A percentile compares a stretch with the other conserved stretches of the same genome.
These are phyloP conservation scores for Beauveria varroae DNA, from an alignment of 2,329 filamentous ascomycete genomes.

Conservation along the genomic window DNA sequence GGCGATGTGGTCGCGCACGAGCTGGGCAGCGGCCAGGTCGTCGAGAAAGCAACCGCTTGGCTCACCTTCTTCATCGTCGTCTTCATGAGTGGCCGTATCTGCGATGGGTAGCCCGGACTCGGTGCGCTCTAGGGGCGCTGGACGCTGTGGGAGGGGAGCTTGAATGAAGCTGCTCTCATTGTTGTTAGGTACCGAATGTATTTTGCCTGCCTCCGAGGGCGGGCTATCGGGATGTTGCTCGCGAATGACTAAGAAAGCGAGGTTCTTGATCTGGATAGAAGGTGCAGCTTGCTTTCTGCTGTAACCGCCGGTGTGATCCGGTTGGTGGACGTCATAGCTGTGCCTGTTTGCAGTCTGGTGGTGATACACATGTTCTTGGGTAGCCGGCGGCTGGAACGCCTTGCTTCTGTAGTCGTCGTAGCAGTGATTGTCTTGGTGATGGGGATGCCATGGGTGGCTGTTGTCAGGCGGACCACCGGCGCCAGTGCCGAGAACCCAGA, in stretches of 20 bases:
- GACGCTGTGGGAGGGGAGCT: conserved; percentile 5
- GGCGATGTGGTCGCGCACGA: conserved; percentile 41
- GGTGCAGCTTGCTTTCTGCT: conserved; percentile 12
- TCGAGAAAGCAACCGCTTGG: conserved; percentile 24
- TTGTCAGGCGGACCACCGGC: conserved; percentile 8
- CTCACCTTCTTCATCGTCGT: conserved; percentile 22
- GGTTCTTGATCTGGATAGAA: conserved; percentile 25
- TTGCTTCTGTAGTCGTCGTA: background rate
- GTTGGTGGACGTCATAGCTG: background rate
- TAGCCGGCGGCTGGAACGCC: background rate
- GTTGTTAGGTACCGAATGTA: background rate
- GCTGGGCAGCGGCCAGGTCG: conserved; percentile 40
- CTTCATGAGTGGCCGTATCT: conserved; percentile 24
- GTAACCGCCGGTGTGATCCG: conserved; percentile 9
- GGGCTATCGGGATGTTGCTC: conserved; percentile 20
- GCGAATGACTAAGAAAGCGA: conserved; percentile 32
- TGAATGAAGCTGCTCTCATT: conserved; percentile 14
- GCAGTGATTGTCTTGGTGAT: background rate
- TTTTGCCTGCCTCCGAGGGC: background rate
- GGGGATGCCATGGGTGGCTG: background rate
- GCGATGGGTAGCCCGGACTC: conserved; percentile 42
- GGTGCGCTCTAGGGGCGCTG: conserved; percentile 37
- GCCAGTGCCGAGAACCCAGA: conserved; percentile 30
- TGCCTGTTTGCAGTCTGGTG: conserved; percentile 10
- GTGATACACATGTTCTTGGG: conserved; percentile 9